A percentile compares a stretch with the other conserved stretches of the same genome.
phyloP scores from a whole-genome alignment of 345 rosid species.

The Rhizophora apiculata region DNA sequence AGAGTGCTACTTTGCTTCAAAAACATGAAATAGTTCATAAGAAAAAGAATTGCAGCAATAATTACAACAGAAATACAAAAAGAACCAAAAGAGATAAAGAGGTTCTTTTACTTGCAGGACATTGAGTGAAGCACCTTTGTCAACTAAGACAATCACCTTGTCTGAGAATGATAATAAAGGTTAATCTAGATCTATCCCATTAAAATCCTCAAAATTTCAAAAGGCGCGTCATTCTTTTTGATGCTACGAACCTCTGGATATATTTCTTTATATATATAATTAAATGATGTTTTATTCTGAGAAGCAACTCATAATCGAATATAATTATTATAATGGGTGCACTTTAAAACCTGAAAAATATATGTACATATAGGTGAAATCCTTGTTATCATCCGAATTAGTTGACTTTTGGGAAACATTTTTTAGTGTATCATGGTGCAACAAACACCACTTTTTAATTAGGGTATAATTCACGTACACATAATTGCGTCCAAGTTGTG shows the following conservation, averaged over 20 bases:
- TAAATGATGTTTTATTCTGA: neutral
- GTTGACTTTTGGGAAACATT: too few relatives aligned
- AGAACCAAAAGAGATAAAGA: slow-evolving; percentile 11
- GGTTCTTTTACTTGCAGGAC: slow-evolving; percentile 11
- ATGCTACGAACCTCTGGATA: neutral
- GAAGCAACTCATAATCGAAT: too few relatives aligned
- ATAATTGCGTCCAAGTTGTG: too few relatives aligned
- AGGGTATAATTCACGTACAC: too few relatives aligned
- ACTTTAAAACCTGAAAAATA: too few relatives aligned
- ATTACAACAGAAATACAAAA: slow-evolving; percentile 10
- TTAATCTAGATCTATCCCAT: slow-evolving; percentile 22
- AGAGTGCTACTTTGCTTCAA: neutral
- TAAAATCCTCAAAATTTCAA: slow-evolving; percentile 12
- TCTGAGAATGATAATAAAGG: slow-evolving; percentile 41
- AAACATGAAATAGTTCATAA: neutral
- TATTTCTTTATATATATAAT: neutral
- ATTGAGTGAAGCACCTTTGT: slow-evolving; percentile 27
- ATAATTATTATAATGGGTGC: too few relatives aligned
- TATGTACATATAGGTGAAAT: too few relatives aligned
- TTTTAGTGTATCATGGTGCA: too few relatives aligned
- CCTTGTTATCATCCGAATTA: too few relatives aligned
- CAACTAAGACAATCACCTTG: slow-evolving; percentile 41
- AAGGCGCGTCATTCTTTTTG: neutral
- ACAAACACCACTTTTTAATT: too few relatives aligned
- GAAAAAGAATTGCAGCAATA: slow-evolving; percentile 18